A percentile compares a stretch with the other conserved stretches of the same genome.
These are phyloP conservation scores for Serpula lacrymans DNA, from an alignment of 768 basidiomycete genomes.

Conservation along the genomic window DNA sequence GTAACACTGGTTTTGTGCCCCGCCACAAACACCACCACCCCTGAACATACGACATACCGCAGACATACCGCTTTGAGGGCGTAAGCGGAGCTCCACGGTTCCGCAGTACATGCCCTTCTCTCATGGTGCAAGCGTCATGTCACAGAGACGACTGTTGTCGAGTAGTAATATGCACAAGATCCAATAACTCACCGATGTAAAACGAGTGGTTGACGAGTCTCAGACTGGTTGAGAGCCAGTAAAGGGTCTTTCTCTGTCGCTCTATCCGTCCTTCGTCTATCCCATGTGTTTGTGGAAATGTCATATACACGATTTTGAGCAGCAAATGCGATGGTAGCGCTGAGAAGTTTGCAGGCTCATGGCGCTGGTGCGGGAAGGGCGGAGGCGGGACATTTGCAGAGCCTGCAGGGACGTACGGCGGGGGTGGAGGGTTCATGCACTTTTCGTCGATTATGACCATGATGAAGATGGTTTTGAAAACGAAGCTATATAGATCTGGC, in stretches of 20 bases:
- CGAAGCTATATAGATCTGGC: not conserved
- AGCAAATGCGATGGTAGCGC: constrained; percentile 60
- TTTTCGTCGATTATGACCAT: constrained; percentile 50
- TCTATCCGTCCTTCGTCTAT: constrained; percentile 39
- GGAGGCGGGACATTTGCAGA: constrained; percentile 29
- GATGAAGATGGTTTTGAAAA: constrained; percentile 4
- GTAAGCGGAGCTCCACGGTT: no score
- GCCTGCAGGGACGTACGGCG: constrained; percentile 31
- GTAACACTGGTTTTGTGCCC: not conserved
- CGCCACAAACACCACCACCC: no score
- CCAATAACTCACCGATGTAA: constrained; percentile 53
- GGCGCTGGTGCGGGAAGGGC: constrained; percentile 27
- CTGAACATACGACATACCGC: no score
- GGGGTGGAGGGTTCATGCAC: constrained; percentile 25
- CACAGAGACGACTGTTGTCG: not conserved
- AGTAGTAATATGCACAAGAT: not conserved
- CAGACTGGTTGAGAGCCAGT: constrained; percentile 65
- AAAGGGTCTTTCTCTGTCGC: constrained; percentile 61
- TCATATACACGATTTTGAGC: constrained; percentile 63
- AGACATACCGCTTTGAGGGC: no score
- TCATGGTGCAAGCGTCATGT: not conserved
- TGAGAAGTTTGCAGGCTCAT: constrained; percentile 17
- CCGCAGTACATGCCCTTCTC: no score
- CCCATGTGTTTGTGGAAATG: constrained; percentile 52
- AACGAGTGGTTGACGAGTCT: constrained; percentile 63